phyloP scores from a whole-genome alignment of 331 rosid species.

The Rhamnella rubrinervis region DNA sequence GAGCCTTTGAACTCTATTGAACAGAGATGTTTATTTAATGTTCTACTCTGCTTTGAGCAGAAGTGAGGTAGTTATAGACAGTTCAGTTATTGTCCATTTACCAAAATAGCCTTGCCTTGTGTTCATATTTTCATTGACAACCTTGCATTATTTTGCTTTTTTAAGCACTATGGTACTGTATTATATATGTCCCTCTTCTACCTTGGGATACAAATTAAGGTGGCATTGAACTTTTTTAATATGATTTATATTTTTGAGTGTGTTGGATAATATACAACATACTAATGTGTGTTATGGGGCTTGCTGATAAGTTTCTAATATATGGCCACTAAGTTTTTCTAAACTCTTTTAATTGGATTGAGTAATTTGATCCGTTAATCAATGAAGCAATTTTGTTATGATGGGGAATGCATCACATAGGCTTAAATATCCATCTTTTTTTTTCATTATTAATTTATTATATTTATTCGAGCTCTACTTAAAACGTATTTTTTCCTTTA shows the following conservation, averaged over 20 bases:
- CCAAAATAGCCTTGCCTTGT: constrained; percentile 26
- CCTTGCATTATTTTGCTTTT: constrained; percentile 12
- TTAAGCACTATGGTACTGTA: not conserved
- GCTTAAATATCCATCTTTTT: no score
- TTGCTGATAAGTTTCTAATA: constrained; percentile 10
- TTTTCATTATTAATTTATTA: no score
- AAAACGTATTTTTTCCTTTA: no score
- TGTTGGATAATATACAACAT: constrained; percentile 10
- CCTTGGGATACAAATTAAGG: not conserved
- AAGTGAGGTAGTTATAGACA: constrained; percentile 39
- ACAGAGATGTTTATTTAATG: not conserved
- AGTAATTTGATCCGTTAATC: not conserved
- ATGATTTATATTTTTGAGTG: not conserved
- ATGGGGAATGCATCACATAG: not conserved
- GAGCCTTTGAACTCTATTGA: constrained; percentile 13
- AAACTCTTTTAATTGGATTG: not conserved
- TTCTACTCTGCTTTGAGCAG: constrained; percentile 18
- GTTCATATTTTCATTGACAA: constrained; percentile 6
- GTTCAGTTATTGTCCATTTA: constrained; percentile 36
- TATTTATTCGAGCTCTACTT: no score
- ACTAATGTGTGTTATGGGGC: not conserved
- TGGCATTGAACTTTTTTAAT: constrained; percentile 1
- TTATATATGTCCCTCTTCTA: not conserved
- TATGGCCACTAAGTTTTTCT: constrained; percentile 1
- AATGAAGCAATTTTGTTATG: not conserved